Conservation (phyloP, 768 basidiomycete genomes). For the Boletus tylopilopsis region DNA sequence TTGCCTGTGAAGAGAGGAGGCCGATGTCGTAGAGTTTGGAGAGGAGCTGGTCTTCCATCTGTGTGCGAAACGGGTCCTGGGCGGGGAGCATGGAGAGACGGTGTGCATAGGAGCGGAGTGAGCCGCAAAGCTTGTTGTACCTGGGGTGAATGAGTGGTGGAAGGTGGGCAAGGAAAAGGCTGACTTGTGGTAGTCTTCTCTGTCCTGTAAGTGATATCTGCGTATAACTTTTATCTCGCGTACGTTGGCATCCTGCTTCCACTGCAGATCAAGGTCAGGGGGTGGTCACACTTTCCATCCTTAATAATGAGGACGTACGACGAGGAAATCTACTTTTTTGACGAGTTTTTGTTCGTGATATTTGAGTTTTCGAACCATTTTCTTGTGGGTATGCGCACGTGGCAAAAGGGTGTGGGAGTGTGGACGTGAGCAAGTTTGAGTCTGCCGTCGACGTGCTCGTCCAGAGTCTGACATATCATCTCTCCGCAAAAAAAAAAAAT, state of each 20-base stretch:
- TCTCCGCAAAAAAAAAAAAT: slow-evolving; percentile 28
- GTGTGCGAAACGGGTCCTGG: slow-evolving; percentile 81
- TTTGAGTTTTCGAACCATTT: slow-evolving; percentile 88
- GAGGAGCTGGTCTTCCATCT: slow-evolving; percentile 83
- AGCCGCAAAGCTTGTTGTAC: slow-evolving; percentile 95
- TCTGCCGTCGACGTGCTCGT: slow-evolving; percentile 31
- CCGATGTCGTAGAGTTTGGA: slow-evolving; percentile 98
- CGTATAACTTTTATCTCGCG: slow-evolving; percentile 94
- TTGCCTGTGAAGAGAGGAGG: slow-evolving; percentile 79
- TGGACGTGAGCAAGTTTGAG: slow-evolving; percentile 19
- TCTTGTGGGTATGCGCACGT: slow-evolving; percentile 21
- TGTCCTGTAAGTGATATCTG: slow-evolving; percentile 90
- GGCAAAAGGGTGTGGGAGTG: slow-evolving; percentile 30
- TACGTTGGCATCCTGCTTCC: slow-evolving; percentile 92
- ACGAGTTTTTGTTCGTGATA: slow-evolving; percentile 93
- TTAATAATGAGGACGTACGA: no score
- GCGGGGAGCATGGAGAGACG: slow-evolving; percentile 82
- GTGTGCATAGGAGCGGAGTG: slow-evolving; percentile 81
- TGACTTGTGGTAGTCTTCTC: slow-evolving; percentile 93
- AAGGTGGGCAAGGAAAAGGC: background rate
- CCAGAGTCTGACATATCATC: slow-evolving; percentile 25
- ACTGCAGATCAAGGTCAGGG: slow-evolving; percentile 48
- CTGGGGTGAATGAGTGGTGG: slow-evolving; percentile 31
- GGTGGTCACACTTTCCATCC: background rate
- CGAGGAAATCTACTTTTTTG: slow-evolving; percentile 96